These are phyloP conservation scores for Papiliotrema terrestris DNA, from an alignment of 1,284 basidiomycete species.

Conservation along the genomic window DNA sequence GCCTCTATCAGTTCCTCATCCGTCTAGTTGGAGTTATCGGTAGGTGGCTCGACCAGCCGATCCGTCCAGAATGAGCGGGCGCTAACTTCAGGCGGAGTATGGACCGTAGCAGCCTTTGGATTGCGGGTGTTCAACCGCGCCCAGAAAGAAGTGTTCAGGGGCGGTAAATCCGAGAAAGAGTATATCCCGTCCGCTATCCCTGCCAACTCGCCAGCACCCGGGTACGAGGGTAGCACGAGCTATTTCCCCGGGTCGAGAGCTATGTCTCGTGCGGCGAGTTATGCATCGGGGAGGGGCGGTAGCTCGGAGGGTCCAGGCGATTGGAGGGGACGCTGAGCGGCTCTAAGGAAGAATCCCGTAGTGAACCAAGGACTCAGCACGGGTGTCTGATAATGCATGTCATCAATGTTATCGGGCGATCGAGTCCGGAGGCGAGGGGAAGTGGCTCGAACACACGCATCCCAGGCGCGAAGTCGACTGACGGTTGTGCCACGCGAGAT, in stretches of 20 bases:
- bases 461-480: not conserved
- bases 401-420: too few species aligned
- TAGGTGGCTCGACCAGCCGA: constrained; percentile 11
- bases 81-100: constrained; percentile 42
- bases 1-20: constrained; percentile 75
- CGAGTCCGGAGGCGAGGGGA: too few species aligned
- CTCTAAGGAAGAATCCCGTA: too few species aligned
- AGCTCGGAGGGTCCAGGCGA: not conserved
- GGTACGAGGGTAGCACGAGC: not conserved
- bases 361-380: too few species aligned
- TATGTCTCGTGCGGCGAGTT: constrained; percentile 10
- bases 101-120: constrained; percentile 49
- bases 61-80: not conserved
- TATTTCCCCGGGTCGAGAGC: constrained; percentile 6
- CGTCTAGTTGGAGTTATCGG: constrained; percentile 54
- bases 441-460: too few species aligned
- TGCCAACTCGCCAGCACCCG: not conserved
- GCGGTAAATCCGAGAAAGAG: constrained; percentile 32
- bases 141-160: constrained; percentile 41
- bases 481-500: not conserved
- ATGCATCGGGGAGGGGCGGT: not conserved
- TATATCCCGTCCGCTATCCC: constrained; percentile 3
- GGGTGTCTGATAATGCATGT: too few species aligned
- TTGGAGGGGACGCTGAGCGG: not conserved
- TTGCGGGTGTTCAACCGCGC: constrained; percentile 46